Evolutionary conservation across 208 protist genomes (phyloP), one percentile per base, ranked within the genome.

Genomic region (Leishmania turanica): DNA sequence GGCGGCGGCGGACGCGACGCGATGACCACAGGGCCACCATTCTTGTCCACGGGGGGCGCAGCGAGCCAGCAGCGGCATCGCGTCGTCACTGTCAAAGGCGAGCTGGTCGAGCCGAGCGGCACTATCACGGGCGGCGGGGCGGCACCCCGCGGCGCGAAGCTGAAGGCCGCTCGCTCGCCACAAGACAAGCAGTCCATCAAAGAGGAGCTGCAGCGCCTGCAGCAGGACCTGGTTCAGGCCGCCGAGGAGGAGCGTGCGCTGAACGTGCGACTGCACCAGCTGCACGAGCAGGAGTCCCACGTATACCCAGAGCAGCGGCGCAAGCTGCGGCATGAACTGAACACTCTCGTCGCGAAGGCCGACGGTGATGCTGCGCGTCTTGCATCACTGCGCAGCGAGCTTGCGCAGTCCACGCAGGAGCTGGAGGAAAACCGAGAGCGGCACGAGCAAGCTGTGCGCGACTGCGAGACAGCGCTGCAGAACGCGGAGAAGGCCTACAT

Each of bases 61-160:
- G 37, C 53, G 11, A 34, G 15, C 45, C 76, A 45, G n/a, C 84
- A 89, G 80, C 93, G 96, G 37, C 89, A 92, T 82, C 98, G 99
- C 72, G 99, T 99, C 0, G 99, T 99, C 5, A 99, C 99, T 27
- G 83, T 99, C 0, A 96, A 96, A 66, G 99, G 99, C 2, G 91
- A 99, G 80, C 76, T 99, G 27, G 99, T 99, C 58, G 99, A 99
- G 82, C 89, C 91, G 2, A 93, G 87, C 51, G 99, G 99, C 80
- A 97, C 99, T 51, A 99, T 99, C 96, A 99, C 97, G 9, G 99
- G 99, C 54, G 99, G 99, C 81, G 99, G 99, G 37, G 89, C 84
- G 40, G 82, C 91, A 0, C 88, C 87, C 15, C 89, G 88, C 21
- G 98, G 98, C 40, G 97, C 95, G 2, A 89, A 94, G 80, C 84